phyloP scores from a whole-genome alignment of 768 basidiomycete genomes.

The Trametes maxima region DNA sequence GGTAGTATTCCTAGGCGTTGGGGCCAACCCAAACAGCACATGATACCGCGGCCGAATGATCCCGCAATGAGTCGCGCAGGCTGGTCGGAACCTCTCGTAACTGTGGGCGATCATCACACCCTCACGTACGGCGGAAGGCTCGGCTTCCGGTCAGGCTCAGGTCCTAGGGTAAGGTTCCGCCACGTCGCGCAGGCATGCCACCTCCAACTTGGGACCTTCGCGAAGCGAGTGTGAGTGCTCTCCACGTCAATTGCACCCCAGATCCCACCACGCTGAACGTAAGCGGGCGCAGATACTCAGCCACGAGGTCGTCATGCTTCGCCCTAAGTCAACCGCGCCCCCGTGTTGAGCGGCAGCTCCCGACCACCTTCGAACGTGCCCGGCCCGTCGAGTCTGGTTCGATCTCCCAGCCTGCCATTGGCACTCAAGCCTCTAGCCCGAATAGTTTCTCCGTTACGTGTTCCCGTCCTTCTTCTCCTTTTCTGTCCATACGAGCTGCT shows the following conservation, averaged over 20 bases:
- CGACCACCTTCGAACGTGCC: not conserved
- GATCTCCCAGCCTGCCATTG: not conserved
- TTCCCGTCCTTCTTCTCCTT: not conserved
- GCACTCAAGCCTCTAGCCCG: not conserved
- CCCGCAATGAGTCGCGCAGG: not conserved
- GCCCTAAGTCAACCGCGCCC: not conserved
- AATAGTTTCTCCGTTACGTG: not conserved
- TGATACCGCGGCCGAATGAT: not conserved
- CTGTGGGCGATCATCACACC: constrained; percentile 4
- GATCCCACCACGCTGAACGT: not conserved
- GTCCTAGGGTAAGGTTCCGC: not conserved
- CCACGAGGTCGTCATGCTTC: not conserved
- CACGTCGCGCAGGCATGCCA: not conserved
- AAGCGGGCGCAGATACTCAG: constrained; percentile 3
- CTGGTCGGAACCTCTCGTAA: constrained; percentile 17
- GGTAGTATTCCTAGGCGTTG: not conserved
- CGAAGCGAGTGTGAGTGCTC: constrained; percentile 10
- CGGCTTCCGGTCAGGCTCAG: not conserved
- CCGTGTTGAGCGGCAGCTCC: not conserved
- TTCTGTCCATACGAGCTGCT: not conserved
- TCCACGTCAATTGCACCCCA: not conserved
- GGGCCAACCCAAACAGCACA: not conserved
- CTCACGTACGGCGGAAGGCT: not conserved
- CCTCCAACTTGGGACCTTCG: constrained; percentile 3
- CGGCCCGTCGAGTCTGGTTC: not conserved